Evolutionary conservation across 208 protist species (phyloP).

Genomic region (Wallacemonas collosoma): DNA sequence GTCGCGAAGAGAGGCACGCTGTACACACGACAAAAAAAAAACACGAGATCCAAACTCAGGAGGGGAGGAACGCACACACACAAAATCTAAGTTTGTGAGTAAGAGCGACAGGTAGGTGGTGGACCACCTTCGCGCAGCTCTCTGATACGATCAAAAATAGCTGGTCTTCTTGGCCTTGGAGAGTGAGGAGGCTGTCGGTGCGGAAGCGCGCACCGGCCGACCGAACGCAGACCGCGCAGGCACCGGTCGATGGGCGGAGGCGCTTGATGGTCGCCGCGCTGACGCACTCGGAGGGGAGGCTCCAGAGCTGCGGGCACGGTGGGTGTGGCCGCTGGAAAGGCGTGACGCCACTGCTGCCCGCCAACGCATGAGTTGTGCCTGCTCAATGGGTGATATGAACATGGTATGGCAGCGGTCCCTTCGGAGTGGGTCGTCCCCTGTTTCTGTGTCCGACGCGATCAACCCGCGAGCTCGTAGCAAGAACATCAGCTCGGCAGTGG

Average conservation of each 20-base stretch:
- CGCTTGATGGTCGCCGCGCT: not conserved
- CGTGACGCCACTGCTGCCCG: slow-evolving; percentile 13
- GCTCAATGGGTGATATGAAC: slow-evolving; percentile 62
- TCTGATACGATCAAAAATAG: not conserved
- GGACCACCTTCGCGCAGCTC: too few species aligned
- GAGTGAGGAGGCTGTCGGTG: slow-evolving; percentile 9
- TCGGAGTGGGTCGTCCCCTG: slow-evolving; percentile 53
- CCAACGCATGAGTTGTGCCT: slow-evolving; percentile 47
- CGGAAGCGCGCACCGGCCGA: not conserved
- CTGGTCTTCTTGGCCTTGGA: slow-evolving; percentile 15
- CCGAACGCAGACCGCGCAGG: not conserved
- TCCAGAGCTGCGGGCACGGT: not conserved
- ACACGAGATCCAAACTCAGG: too few species aligned
- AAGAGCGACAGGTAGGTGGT: too few species aligned
- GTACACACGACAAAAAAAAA: too few species aligned
- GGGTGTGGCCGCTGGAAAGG: not conserved
- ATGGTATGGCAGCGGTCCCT: slow-evolving; percentile 58
- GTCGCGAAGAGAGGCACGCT: too few species aligned
- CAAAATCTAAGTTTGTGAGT: not conserved
- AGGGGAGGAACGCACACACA: too few species aligned
- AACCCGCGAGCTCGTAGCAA: slow-evolving; percentile 74
- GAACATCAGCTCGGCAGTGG: slow-evolving; percentile 74
- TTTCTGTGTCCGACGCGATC: slow-evolving; percentile 67
- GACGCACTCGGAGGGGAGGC: not conserved
- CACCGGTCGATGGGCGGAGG: not conserved